Conservation (phyloP, 1,139 yeast species). For the Candida smagusa region DNA sequence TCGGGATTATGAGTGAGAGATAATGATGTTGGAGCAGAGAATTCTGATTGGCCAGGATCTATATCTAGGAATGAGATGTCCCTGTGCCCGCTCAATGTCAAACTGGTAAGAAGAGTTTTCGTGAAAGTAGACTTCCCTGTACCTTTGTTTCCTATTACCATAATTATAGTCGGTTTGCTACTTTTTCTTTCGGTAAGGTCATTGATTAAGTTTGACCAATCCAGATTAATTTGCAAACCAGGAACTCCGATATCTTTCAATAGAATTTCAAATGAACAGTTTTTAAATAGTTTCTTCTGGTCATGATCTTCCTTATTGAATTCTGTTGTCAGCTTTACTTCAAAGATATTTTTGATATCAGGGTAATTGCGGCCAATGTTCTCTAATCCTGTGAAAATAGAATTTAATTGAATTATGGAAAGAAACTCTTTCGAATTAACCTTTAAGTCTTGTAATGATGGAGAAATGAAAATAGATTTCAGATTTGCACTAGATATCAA, state of each 20-base stretch:
- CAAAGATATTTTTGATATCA: constrained; percentile 44
- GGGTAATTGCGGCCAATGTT: constrained; percentile 46
- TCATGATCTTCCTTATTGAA: constrained; percentile 7
- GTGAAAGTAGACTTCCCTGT: constrained; percentile 82
- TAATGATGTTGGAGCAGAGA: constrained; percentile 67
- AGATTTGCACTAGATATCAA: constrained; percentile 41
- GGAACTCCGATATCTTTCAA: constrained; percentile 24
- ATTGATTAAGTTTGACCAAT: constrained; percentile 19
- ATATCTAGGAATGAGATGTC: constrained; percentile 58
- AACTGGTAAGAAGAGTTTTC: constrained; percentile 50
- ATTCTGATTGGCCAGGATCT: constrained; percentile 92
- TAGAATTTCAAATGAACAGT: constrained; percentile 38
- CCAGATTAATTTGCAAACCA: constrained; percentile 21
- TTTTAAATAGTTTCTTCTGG: constrained; percentile 11
- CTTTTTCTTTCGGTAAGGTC: background rate
- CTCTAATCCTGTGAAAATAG: constrained; percentile 43
- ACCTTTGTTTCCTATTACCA: constrained; percentile 54
- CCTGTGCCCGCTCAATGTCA: constrained; percentile 15
- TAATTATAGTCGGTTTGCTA: constrained; percentile 16
- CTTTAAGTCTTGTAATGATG: background rate
- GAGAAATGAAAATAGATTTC: constrained; percentile 1
- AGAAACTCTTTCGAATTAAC: constrained; percentile 23
- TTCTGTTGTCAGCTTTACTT: constrained; percentile 14
- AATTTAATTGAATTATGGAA: constrained; percentile 42
- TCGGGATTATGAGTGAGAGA: constrained; percentile 34